Evolutionary conservation across 2,329 filamentous ascomycete species (phyloP), one percentile per base, ranked within the genome.

Genomic region (Fusarium sp.): DNA sequence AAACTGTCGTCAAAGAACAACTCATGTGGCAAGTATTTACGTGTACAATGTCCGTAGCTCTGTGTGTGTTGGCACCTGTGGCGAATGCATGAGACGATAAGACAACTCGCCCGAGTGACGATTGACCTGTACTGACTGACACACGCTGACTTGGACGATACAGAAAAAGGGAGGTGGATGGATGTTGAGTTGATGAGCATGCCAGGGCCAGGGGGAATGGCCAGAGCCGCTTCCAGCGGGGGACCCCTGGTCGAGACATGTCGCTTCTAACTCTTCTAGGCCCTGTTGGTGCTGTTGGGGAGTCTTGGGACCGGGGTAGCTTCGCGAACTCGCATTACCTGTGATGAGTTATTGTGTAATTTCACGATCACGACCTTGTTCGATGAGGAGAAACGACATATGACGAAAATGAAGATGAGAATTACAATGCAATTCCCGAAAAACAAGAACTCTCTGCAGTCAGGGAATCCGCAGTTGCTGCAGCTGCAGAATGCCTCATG

Each of bases 141-240:
- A 30, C 27, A 30, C 27, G 27, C 27, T 30, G 27, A 30, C 27
- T 15, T 10, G 14, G 53, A 45, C 47, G 51, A 63, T 53, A 53
- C 62, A 64, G 48, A 68, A 66, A 64, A 56, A 71, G 66, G 67
- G 68, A 73, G 66, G 68, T 71, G 60, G 44, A 70, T 71, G 60
- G 44, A 70, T 61, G 57, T 49, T 59, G 51, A 57, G 41, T 32
- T 51, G 50, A 62, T 27, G 49, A 56, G 57, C 30, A 60, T 60
- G 43, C 62, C 45, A 46, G 67, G 67, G 64, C 32, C 51, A 54
- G 51, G 35, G 68, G 61, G 67, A 65, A 63, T 58, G 61, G 53
- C 23, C 40, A 66, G 61, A 70, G 57, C 59, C 65, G 68, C 59
- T 53, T 67, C 65, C 54, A 48, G 69, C 57, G 67, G 56, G 52